Conservation (phyloP, 805 yeast genomes). For the Ogataea trehalophila region DNA sequence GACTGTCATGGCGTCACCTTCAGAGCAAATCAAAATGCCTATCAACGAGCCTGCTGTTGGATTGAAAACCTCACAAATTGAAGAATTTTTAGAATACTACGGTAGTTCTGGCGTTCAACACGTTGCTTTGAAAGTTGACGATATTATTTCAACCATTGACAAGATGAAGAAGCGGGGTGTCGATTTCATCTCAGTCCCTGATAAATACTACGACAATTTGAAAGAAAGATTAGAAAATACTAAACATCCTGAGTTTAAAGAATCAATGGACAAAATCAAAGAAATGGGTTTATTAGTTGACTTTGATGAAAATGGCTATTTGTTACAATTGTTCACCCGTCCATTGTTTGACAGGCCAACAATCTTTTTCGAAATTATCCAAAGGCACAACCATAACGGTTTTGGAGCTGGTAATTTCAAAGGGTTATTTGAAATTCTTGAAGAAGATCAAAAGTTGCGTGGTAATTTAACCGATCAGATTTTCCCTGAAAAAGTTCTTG, state of each 20-base stretch:
- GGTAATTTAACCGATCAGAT: conserved; percentile 48
- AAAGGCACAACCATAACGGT: conserved; percentile 74
- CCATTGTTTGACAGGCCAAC: conserved; percentile 79
- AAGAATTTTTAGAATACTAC: conserved; percentile 71
- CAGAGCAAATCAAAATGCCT: conserved; percentile 70
- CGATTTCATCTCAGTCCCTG: conserved; percentile 61
- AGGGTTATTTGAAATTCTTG: conserved; percentile 75
- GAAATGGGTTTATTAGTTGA: conserved; percentile 64
- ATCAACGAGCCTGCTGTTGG: conserved; percentile 81
- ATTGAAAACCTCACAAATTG: conserved; percentile 65
- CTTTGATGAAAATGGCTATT: conserved; percentile 71
- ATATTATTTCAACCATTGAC: conserved; percentile 54
- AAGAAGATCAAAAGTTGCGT: conserved; percentile 64
- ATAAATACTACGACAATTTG: conserved; percentile 50
- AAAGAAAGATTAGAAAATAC: conserved; percentile 35
- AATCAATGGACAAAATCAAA: conserved; percentile 46
- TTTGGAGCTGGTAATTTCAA: conserved; percentile 89
- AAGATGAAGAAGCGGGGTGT: conserved; percentile 58
- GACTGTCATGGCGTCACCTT: conserved; percentile 68
- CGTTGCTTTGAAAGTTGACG: conserved; percentile 60
- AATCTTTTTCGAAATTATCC: conserved; percentile 74
- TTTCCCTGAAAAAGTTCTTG: conserved; percentile 3
- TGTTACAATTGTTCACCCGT: conserved; percentile 74
- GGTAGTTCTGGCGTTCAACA: conserved; percentile 86
- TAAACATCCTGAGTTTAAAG: conserved; percentile 42